A percentile compares a stretch with the other conserved stretches of the same genome.
Evolutionary conservation across 1,284 basidiomycete species (phyloP).

Genomic region (Marasmius sp.): DNA sequence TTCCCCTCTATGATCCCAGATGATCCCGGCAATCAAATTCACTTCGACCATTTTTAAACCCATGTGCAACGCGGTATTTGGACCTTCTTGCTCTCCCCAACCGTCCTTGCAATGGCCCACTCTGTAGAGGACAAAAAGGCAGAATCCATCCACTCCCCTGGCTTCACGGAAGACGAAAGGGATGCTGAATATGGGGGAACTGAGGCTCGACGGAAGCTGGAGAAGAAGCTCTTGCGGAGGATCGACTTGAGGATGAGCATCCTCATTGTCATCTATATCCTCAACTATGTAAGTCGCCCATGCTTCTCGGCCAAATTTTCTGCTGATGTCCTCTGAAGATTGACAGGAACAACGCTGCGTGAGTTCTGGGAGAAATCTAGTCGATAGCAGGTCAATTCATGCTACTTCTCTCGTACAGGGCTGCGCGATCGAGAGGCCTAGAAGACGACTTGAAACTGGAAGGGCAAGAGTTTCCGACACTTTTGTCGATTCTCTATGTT

Average conservation of each 20-base stretch:
- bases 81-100: no score
- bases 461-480: slow-evolving; percentile 35
- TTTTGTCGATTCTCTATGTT: slow-evolving; percentile 8
- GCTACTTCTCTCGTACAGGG: slow-evolving; percentile 26
- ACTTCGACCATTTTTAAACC: no score
- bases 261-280: slow-evolving; percentile 52
- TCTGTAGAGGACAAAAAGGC: slow-evolving; percentile 8
- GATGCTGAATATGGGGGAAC: slow-evolving; percentile 15
- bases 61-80: no score
- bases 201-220: slow-evolving; percentile 17
- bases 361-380: slow-evolving; percentile 15
- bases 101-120: neutral
- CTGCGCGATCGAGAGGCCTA: slow-evolving; percentile 59
- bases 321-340: slow-evolving; percentile 37
- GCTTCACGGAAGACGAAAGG: slow-evolving; percentile 1
- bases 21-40: no score
- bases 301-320: neutral
- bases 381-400: neutral
- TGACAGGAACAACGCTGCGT: slow-evolving; percentile 70
- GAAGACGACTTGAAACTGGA: slow-evolving; percentile 60
- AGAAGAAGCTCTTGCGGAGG: slow-evolving; percentile 23
- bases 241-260: slow-evolving; percentile 33
- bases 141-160: neutral
- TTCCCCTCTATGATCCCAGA: no score
- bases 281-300: slow-evolving; percentile 45